A percentile compares a stretch with the other conserved stretches of the same genome.
Evolutionary conservation across 2,329 filamentous ascomycete species (phyloP).

Genomic region (Mollisia scopiformis): DNA sequence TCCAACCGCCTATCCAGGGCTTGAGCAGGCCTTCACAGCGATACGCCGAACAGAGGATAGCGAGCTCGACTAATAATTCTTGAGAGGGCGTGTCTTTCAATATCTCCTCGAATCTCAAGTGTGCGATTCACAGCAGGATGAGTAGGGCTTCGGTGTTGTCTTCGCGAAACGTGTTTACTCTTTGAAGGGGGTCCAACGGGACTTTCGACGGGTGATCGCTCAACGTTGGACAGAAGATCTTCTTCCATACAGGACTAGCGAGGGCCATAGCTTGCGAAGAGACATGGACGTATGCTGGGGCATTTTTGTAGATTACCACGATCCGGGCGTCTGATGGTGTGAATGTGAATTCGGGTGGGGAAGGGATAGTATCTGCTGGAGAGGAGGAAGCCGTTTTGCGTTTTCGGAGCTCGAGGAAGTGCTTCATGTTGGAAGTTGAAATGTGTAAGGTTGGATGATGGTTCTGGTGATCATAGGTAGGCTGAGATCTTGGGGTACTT

Average conservation of each 20-base stretch:
- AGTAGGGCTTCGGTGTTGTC: constrained; percentile 11
- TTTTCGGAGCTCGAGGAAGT: too few relatives aligned
- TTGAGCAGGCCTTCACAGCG: constrained; percentile 8
- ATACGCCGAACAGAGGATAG: constrained; percentile 16
- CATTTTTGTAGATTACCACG: neutral
- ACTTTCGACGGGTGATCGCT: neutral
- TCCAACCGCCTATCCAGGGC: constrained; percentile 8
- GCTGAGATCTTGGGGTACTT: too few relatives aligned
- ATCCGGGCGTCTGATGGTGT: neutral
- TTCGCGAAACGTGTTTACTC: constrained; percentile 11
- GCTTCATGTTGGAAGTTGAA: too few relatives aligned
- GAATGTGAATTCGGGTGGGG: neutral
- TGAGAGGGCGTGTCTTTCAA: neutral
- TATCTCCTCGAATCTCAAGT: constrained; percentile 8
- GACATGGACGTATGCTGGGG: neutral
- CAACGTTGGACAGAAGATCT: neutral
- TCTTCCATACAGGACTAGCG: neutral
- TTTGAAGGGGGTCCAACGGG: neutral
- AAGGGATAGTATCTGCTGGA: neutral
- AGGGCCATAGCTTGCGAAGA: neutral
- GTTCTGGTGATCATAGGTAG: too few relatives aligned
- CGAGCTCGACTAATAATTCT: constrained; percentile 3
- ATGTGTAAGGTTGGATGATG: too few relatives aligned
- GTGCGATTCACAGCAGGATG: constrained; percentile 13
- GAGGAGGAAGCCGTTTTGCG: too few relatives aligned